phyloP scores from a whole-genome alignment of 805 yeast species.

The Candida anglica region DNA sequence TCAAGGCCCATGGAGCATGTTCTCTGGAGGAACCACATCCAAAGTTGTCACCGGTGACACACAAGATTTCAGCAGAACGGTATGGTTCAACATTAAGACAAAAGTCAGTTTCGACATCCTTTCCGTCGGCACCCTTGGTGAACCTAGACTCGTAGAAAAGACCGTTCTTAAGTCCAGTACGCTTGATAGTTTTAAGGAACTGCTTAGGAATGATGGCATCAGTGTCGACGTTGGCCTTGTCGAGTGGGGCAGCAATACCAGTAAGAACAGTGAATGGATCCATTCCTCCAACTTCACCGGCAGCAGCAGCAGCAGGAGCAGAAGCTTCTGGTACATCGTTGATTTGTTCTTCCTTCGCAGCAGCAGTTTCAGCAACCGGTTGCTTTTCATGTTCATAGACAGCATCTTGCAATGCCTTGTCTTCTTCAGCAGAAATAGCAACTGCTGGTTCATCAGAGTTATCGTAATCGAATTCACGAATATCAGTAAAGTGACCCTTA shows the following conservation, averaged over 20 bases:
- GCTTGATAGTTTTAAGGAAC: slow-evolving; percentile 93
- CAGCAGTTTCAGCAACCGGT: slow-evolving; percentile 52
- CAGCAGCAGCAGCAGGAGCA: slow-evolving; percentile 11
- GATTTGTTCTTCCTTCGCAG: slow-evolving; percentile 52
- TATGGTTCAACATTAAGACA: slow-evolving; percentile 83
- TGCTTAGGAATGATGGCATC: slow-evolving; percentile 99
- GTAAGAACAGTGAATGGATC: slow-evolving; percentile 71
- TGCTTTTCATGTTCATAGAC: slow-evolving; percentile 70
- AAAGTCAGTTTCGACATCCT: slow-evolving; percentile 82
- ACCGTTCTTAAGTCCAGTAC: slow-evolving; percentile 89
- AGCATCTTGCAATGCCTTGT: slow-evolving; percentile 61
- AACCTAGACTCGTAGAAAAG: slow-evolving; percentile 90
- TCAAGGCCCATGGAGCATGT: slow-evolving; percentile 99
- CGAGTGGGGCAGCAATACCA: slow-evolving; percentile 91
- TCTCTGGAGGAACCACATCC: slow-evolving; percentile 99
- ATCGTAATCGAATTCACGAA: slow-evolving; percentile 71
- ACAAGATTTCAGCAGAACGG: slow-evolving; percentile 72
- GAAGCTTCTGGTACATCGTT: slow-evolving; percentile 52
- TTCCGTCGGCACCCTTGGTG: slow-evolving; percentile 58
- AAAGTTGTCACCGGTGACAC: slow-evolving; percentile 94
- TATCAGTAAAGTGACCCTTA: slow-evolving; percentile 85
- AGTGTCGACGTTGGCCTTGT: slow-evolving; percentile 93
- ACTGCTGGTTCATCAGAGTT: slow-evolving; percentile 60
- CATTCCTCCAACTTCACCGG: slow-evolving; percentile 48
- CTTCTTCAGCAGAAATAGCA: slow-evolving; percentile 39